Base-by-base conservation (phyloP, 306 rosid species). In the Dryas alaskensis region DNA sequence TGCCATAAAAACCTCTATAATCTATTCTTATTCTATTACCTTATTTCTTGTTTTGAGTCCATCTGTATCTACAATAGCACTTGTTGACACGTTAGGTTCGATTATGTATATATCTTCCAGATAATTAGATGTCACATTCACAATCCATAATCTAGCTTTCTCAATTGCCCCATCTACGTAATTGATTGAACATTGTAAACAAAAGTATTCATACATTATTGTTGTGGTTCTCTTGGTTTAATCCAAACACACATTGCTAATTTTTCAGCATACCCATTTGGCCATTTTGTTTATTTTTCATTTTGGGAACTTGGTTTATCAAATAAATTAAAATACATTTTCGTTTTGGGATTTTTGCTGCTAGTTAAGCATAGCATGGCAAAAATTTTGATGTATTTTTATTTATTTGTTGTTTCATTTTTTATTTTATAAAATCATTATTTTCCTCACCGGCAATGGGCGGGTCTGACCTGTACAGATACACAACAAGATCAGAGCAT, bases 401-500 rank as follows among this genome's bases (percentile, higher is more conserved):
- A 8, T 3, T 14, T 52, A 11, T 0, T 52, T 13, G 5, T 52
- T 22, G 0, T 22, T 22, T 14, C 5, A 4, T 4, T 45, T 52
- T 52, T 12, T 31, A 31, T 52, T 52, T 13, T 3, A 52, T 0
- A 27, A 60, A 60, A 60, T 8, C 42, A 63, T 42, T 16, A 63
- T 39, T 8, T 65, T 2, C 7, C 70, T 6, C 46, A 60, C 53
- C 9, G 43, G 55, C 62, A 44, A 1, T 2, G 44, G 51, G 81
- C 75, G 81, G 72, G 82, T 9, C 60, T 16, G 60, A 51, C 65
- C 31, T 75, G 80, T 55, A 44, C 27, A 25, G 67, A 75, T 65
- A 73, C 70, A 37, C 72, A 79, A 77, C 16, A 77, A 70, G 73
- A 82, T 52, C 44, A 4, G 25, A 70, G 57, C 87, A 83, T 81